These are phyloP conservation scores for Pythium oligandrum DNA, from an alignment of 352 stramenopile genomes.

Conservation along the genomic window DNA sequence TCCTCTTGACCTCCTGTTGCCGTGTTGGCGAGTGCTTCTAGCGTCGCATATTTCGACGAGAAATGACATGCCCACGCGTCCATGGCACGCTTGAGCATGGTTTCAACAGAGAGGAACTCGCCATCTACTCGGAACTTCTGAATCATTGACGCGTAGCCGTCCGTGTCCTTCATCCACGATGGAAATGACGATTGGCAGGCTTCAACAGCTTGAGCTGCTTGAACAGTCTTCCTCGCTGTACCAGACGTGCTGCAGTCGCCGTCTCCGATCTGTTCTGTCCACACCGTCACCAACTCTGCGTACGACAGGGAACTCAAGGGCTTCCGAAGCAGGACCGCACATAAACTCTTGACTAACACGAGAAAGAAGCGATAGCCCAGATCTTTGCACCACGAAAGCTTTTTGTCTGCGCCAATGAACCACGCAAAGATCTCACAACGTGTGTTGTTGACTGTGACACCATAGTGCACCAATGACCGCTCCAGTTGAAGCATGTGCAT, in stretches of 20 bases:
- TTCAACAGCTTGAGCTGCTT: constrained; percentile 30
- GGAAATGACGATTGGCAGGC: constrained; percentile 38
- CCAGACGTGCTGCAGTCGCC: constrained; percentile 20
- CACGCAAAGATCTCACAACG: constrained; percentile 63
- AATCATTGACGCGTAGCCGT: constrained; percentile 14
- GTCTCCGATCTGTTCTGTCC: constrained; percentile 69
- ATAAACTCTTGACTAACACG: constrained; percentile 36
- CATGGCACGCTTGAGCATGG: constrained; percentile 35
- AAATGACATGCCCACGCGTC: constrained; percentile 37
- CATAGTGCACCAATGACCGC: constrained; percentile 57
- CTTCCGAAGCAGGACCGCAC: constrained; percentile 36
- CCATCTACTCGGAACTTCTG: constrained; percentile 13
- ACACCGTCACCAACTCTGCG: constrained; percentile 36
- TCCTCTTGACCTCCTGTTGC: background rate
- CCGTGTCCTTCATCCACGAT: constrained; percentile 29
- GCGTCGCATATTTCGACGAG: constrained; percentile 5
- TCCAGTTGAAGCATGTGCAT: constrained; percentile 70
- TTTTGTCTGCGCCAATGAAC: constrained; percentile 57
- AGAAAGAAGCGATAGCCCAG: constrained; percentile 62
- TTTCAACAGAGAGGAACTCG: constrained; percentile 33
- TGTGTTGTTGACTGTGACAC: constrained; percentile 32
- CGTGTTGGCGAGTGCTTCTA: background rate
- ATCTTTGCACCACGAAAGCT: constrained; percentile 33
- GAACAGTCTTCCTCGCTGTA: background rate
- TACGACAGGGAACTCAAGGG: constrained; percentile 26